Conservation (phyloP, 495 filamentous ascomycete species). For the Aspergillus haitiensis region DNA sequence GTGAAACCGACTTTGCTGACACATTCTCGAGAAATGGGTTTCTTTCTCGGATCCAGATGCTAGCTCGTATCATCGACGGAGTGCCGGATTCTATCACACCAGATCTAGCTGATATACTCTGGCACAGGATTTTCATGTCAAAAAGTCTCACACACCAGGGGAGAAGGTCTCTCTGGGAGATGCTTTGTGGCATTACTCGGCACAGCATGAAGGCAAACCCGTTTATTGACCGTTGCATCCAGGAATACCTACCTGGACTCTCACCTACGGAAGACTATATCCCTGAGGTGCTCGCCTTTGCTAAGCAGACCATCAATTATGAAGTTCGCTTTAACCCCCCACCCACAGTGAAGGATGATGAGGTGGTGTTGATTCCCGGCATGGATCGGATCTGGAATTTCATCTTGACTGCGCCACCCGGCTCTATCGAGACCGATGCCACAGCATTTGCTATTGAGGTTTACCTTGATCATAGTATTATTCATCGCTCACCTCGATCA, state of each 20-base stretch:
- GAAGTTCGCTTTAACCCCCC: conserved; percentile 46
- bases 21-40: conserved; percentile 39
- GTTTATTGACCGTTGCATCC: conserved; percentile 66
- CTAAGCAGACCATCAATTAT: conserved; percentile 54
- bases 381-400: conserved; percentile 83
- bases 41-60: conserved; percentile 56
- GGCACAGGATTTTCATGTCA: conserved; percentile 66
- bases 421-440: conserved; percentile 66
- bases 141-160: conserved; percentile 55
- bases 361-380: conserved; percentile 56
- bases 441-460: conserved; percentile 69
- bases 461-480: conserved; percentile 62
- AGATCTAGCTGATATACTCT: conserved; percentile 62
- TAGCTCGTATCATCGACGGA: conserved; percentile 56
- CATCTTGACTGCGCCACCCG: conserved; percentile 67
- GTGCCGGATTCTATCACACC: conserved; percentile 59
- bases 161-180: conserved; percentile 63
- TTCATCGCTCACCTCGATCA: conserved; percentile 42
- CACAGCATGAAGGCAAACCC: conserved; percentile 50
- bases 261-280: conserved; percentile 64
- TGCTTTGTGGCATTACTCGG: conserved; percentile 55
- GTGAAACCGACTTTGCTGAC: conserved; percentile 38
- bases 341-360: conserved; percentile 40
- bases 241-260: conserved; percentile 63
- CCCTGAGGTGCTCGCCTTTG: conserved; percentile 65